Conservation (phyloP, 768 basidiomycete species). For the Lentinula lateritia region DNA sequence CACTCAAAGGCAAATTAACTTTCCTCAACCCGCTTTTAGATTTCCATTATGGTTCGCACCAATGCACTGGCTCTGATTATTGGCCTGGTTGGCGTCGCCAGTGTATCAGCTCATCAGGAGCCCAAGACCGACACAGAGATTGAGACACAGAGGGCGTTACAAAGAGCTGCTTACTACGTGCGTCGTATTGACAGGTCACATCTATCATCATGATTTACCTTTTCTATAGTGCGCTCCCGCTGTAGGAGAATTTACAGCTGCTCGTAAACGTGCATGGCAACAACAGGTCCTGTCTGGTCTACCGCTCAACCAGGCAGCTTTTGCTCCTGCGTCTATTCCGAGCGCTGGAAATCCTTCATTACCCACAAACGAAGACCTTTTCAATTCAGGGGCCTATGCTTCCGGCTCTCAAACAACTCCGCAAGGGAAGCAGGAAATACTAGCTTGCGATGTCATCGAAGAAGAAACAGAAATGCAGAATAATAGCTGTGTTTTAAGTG, state of each 20-base stretch:
- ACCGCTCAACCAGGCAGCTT: not conserved
- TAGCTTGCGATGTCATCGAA: conserved; percentile 42
- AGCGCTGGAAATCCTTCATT: conserved; percentile 29
- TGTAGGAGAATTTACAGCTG: conserved; percentile 44
- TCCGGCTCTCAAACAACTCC: conserved; percentile 19
- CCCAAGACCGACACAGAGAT: conserved; percentile 40
- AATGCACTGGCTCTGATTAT: not conserved
- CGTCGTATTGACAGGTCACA: conserved; percentile 12
- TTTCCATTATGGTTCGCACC: not conserved
- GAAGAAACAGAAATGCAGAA: conserved; percentile 42
- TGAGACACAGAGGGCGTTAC: conserved; percentile 41
- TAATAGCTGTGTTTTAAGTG: conserved; percentile 45
- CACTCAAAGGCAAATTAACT: not conserved
- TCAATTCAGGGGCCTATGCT: conserved; percentile 30
- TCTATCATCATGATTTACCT: not conserved
- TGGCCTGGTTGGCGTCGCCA: not conserved
- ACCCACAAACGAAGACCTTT: conserved; percentile 38
- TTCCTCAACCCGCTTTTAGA: not conserved
- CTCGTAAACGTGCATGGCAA: conserved; percentile 41
- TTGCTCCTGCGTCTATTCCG: not conserved
- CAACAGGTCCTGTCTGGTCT: conserved; percentile 29
- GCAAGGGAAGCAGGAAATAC: conserved; percentile 16
- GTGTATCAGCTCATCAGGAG: conserved; percentile 31
- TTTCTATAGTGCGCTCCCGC: conserved; percentile 43
- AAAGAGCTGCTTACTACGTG: conserved; percentile 49